Percentiles rank a stretch among this genome's conserved stretches.
These are phyloP conservation scores for Brassica carinata DNA, from an alignment of 345 rosid species.

Conservation along the genomic window DNA sequence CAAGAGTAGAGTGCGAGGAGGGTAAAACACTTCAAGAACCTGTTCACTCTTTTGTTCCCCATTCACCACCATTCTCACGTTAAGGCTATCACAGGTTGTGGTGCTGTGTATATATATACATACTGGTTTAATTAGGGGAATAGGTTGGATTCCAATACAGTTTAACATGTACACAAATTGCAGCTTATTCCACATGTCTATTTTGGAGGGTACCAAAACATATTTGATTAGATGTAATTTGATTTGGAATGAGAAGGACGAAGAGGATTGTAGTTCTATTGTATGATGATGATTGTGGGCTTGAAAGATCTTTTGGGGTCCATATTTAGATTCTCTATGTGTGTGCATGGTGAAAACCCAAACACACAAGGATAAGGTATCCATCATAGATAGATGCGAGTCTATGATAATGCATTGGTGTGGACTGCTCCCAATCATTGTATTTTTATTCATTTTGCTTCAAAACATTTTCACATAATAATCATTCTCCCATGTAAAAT, in stretches of 20 bases:
- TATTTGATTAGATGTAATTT: constrained; percentile 5
- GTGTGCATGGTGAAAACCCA: constrained; percentile 33
- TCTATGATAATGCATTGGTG: constrained; percentile 16
- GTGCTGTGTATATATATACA: background rate
- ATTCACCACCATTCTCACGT: constrained; percentile 35
- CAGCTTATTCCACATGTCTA: constrained; percentile 14
- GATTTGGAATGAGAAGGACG: constrained; percentile 15
- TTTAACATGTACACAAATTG: constrained; percentile 2
- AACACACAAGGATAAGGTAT: constrained; percentile 13
- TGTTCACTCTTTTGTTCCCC: constrained; percentile 28
- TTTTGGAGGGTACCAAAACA: constrained; percentile 26
- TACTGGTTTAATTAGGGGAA: background rate
- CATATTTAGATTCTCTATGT: constrained; percentile 28
- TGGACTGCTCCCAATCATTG: constrained; percentile 31
- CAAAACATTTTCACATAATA: constrained; percentile 20
- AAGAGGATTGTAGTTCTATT: constrained; percentile 15
- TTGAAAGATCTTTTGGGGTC: constrained; percentile 35
- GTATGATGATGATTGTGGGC: constrained; percentile 30
- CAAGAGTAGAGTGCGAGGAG: constrained; percentile 31
- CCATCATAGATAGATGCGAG: constrained; percentile 13
- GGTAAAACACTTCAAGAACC: constrained; percentile 17
- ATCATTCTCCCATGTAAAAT: constrained; percentile 36
- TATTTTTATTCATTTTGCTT: background rate
- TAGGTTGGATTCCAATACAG: background rate
- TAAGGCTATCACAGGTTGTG: constrained; percentile 18